Percentiles rank a stretch among this genome's conserved stretches.
These are phyloP conservation scores for Komagataella kurtzmanii DNA, from an alignment of 805 yeast genomes.

Conservation along the genomic window DNA sequence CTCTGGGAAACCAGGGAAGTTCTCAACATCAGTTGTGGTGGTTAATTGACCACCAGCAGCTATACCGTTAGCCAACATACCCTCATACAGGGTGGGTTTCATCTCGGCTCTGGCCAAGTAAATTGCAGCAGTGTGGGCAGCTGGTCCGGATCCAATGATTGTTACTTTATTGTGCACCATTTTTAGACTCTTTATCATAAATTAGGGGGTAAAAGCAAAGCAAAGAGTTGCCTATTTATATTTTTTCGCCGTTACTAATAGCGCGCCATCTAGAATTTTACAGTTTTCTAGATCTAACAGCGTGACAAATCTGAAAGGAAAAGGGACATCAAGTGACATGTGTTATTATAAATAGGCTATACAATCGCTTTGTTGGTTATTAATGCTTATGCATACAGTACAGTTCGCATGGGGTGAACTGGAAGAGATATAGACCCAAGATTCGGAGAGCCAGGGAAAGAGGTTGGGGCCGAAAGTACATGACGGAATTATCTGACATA, in stretches of 20 bases:
- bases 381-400: background rate
- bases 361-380: background rate
- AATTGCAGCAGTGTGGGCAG: slow-evolving; percentile 98
- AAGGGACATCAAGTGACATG: background rate
- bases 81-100: slow-evolving; percentile 88
- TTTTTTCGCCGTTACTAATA: slow-evolving; percentile 1
- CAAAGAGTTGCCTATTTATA: background rate
- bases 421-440: background rate
- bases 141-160: slow-evolving; percentile 95
- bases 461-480: too few relatives aligned
- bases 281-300: background rate
- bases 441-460: background rate
- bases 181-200: slow-evolving; percentile 12
- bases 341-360: background rate
- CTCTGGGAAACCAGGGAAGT: slow-evolving; percentile 97
- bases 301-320: background rate
- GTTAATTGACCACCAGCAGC: slow-evolving; percentile 99
- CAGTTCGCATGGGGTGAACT: background rate
- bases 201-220: background rate
- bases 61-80: slow-evolving; percentile 92
- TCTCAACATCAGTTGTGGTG: slow-evolving; percentile 96
- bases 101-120: slow-evolving; percentile 94
- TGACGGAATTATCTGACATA: too few relatives aligned
- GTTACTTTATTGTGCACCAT: slow-evolving; percentile 81
- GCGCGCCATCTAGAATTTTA: slow-evolving; percentile 1